A percentile compares a stretch with the other conserved stretches of the same genome.
These are phyloP conservation scores for Conidiobolus incongruus DNA, from an alignment of 371 early-diverging fungal species.

Conservation along the genomic window DNA sequence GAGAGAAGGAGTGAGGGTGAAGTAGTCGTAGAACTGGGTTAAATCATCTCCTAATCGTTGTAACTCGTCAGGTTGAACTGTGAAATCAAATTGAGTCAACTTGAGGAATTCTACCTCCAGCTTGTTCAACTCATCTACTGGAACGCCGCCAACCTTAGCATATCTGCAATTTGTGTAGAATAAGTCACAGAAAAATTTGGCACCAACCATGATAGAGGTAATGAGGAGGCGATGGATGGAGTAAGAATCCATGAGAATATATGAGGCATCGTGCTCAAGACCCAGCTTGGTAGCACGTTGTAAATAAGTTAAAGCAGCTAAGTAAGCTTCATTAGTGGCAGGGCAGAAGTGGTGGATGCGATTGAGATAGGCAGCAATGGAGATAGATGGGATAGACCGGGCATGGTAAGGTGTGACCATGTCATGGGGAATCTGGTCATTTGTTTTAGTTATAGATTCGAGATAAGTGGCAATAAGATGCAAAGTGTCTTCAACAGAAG, in stretches of 20 bases:
- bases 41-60: slow-evolving; percentile 60
- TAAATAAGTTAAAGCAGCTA: slow-evolving; percentile 62
- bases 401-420: slow-evolving; percentile 65
- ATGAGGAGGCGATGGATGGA: slow-evolving; percentile 79
- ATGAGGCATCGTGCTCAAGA: slow-evolving; percentile 20
- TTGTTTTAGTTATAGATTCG: no score
- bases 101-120: slow-evolving; percentile 65
- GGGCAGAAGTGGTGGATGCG: slow-evolving; percentile 85
- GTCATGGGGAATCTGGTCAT: no score
- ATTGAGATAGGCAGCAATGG: slow-evolving; percentile 50
- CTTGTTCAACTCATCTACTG: slow-evolving; percentile 65
- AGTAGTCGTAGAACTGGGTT: no score
- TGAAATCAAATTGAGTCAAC: slow-evolving; percentile 49
- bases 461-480: no score
- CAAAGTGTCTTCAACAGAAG: no score
- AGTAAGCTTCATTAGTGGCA: slow-evolving; percentile 63
- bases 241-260: slow-evolving; percentile 54
- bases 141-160: slow-evolving; percentile 83
- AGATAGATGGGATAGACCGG: slow-evolving; percentile 68
- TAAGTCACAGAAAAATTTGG: slow-evolving; percentile 71
- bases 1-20: no score
- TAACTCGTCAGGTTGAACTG: slow-evolving; percentile 42
- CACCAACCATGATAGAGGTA: slow-evolving; percentile 50
- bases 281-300: slow-evolving; percentile 28
- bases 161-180: slow-evolving; percentile 81